Base-by-base conservation (phyloP, 306 rosid species). In the Herpetospermum pedunculosum region DNA sequence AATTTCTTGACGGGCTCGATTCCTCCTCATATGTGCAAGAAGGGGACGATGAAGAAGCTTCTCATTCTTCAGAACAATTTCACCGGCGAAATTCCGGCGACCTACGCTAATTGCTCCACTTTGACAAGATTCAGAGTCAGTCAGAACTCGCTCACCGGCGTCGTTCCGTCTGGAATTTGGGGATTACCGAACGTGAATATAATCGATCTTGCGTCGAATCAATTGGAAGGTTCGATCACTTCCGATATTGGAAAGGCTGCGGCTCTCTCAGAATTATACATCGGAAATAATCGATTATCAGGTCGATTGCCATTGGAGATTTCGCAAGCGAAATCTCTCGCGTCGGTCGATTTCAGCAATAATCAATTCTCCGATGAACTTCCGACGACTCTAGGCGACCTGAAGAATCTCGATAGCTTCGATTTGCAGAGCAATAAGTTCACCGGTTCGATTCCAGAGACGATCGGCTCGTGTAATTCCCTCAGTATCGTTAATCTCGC, bases 11-110 rank as follows among this genome's bases (percentile, higher is more conserved):
- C 88, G 1, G 99, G 99, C 48, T 60, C 85, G 14, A 87, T 94
- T 76, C 99, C 99, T 10, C 91, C 97, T 1, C 76, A 91, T 25
- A 91, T 94, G 99, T 94, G 99, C 68, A 83, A 63, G 3, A 79
- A 52, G 65, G 91, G 97, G 41, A 83, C 77, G 54, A 87, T 94
- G 96, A 8, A 0, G 0, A 76, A 14, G 16, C 79, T 94, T 41
- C 84, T 91, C 0, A 16, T 87, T 10, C 87, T 88, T 49, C 88
- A 94, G 85, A 94, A 94, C 84, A 89, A 88, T 0, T 87, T 94
- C 76, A 79, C 96, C 13, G 97, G 99, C 3, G 79, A 77, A 75
- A 94, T 94, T 73, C 99, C 99, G 14, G 80, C 79, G 0, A 88
- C 6, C 1, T 94, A 94, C 25, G 88, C 79, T 0, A 64, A 78